A percentile compares a stretch with the other conserved stretches of the same genome.
Conservation (phyloP, 2,329 filamentous ascomycete genomes). For the Pestalotiopsis sp. region DNA sequence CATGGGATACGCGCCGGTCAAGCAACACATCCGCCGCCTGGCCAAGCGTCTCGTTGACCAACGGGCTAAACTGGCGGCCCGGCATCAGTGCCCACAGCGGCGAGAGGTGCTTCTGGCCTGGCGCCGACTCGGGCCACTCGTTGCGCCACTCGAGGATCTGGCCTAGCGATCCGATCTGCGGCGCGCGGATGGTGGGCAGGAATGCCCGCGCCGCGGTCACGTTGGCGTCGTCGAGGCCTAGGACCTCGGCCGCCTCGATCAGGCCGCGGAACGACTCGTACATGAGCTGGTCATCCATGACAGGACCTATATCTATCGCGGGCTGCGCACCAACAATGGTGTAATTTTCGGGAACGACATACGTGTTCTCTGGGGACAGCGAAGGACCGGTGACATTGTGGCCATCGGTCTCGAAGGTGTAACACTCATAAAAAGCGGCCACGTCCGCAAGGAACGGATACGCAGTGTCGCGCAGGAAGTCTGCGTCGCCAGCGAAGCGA, state of each 20-base stretch:
- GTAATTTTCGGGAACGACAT: slow-evolving; percentile 14
- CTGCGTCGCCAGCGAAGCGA: slow-evolving; percentile 33
- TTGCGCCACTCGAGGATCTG: slow-evolving; percentile 26
- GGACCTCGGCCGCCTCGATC: slow-evolving; percentile 17
- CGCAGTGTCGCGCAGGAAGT: slow-evolving; percentile 27
- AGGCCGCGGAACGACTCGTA: slow-evolving; percentile 37
- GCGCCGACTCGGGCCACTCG: slow-evolving; percentile 22
- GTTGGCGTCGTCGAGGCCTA: slow-evolving; percentile 16
- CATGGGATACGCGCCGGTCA: slow-evolving; percentile 19
- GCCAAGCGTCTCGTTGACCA: slow-evolving; percentile 14
- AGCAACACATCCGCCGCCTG: slow-evolving; percentile 19
- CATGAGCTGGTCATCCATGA: slow-evolving; percentile 32
- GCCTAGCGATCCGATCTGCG: slow-evolving; percentile 21
- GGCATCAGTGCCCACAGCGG: slow-evolving; percentile 24
- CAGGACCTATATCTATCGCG: slow-evolving; percentile 17
- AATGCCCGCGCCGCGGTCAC: slow-evolving; percentile 14
- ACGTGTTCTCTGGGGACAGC: slow-evolving; percentile 22
- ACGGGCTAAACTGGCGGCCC: slow-evolving; percentile 20
- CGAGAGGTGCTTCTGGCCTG: slow-evolving; percentile 24
- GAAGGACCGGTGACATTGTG: slow-evolving; percentile 21
- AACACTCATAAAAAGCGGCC: slow-evolving; percentile 41
- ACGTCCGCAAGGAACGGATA: slow-evolving; percentile 36
- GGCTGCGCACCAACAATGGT: slow-evolving; percentile 12
- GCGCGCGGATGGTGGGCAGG: slow-evolving; percentile 17
- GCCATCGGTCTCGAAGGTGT: slow-evolving; percentile 34